Conservation (phyloP, 2,329 filamentous ascomycete genomes). For the Stachybotrys echinatus region DNA sequence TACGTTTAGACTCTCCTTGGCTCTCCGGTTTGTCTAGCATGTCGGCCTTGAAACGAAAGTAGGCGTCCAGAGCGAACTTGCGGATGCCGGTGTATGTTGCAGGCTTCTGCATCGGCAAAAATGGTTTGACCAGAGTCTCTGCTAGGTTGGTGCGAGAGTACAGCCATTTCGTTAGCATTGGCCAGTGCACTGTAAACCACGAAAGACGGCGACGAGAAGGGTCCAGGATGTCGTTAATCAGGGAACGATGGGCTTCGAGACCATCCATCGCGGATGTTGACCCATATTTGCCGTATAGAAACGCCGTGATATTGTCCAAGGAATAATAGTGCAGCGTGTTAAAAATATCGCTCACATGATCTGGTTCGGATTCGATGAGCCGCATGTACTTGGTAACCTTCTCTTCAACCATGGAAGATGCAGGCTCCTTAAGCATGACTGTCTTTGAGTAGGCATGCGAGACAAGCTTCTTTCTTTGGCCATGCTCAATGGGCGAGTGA, state of each 20-base stretch:
- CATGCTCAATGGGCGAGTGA: conserved; percentile 33
- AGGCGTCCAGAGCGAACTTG: conserved; percentile 8
- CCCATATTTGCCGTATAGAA: conserved; percentile 42
- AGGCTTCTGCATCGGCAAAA: conserved; percentile 45
- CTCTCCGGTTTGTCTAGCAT: conserved; percentile 1
- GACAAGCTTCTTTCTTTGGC: conserved; percentile 45
- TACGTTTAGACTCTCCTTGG: too few species aligned
- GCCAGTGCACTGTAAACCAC: conserved; percentile 45
- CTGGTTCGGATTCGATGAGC: conserved; percentile 29
- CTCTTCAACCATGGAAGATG: conserved; percentile 10
- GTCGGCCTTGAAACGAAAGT: conserved; percentile 3
- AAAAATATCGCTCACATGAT: conserved; percentile 37
- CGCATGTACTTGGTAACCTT: conserved; percentile 28
- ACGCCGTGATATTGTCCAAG: conserved; percentile 46
- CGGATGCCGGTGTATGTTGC: conserved; percentile 46
- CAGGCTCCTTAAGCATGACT: conserved; percentile 20
- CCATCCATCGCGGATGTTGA: conserved; percentile 37
- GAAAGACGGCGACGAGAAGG: conserved; percentile 36
- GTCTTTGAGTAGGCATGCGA: conserved; percentile 49
- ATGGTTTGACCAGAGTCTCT: conserved; percentile 27
- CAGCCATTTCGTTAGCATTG: conserved; percentile 39
- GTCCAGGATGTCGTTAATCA: conserved; percentile 44
- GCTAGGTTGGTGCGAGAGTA: conserved; percentile 33
- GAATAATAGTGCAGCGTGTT: conserved; percentile 45
- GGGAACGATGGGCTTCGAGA: conserved; percentile 24